Base-by-base conservation (phyloP, 306 rosid genomes). In the Chamaecrista fasciculata region DNA sequence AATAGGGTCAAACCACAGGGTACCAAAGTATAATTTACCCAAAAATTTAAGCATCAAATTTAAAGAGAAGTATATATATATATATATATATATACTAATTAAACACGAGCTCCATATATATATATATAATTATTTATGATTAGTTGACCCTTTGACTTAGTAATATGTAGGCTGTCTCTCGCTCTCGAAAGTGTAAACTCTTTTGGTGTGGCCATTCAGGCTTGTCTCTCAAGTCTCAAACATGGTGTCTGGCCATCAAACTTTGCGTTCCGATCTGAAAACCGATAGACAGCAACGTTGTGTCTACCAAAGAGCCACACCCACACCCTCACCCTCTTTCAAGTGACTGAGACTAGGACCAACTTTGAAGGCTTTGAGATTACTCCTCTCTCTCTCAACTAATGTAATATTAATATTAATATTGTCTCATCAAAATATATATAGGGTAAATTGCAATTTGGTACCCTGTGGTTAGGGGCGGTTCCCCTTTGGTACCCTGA, bases 361-460 rank as follows among this genome's bases (percentile, higher is more conserved):
- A 77, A 85, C 86, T 68, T 65, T 67, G 52, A 79, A 89, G 79
- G 60, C 97, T 90, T 94, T 77, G 80, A 82, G 58, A 19, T 77
- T 83, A 93, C 96, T 88, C 84, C 61, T 84, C 82, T 67, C 43
- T 56, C 83, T 37, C 65, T 53, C 71, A 31, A 68, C 65, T 49
- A n/a, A n/a, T n/a, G n/a, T n/a, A n/a, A n/a, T n/a, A n/a, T n/a
- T n/a, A n/a, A n/a, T n/a, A n/a, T n/a, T n/a, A n/a, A n/a, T n/a
- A 78, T 52, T 79, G n/a, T 62, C 50, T 55, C 20, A 23, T 46
- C 16, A 23, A 20, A 21, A 31, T 12, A 28, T 6, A 42, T 20
- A 52, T n/a, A n/a, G n/a, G n/a, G n/a, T n/a, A n/a, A n/a, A n/a
- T n/a, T n/a, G n/a, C n/a, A n/a, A n/a, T n/a, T n/a, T n/a, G n/a